Evolutionary conservation across 2,329 filamentous ascomycete genomes (phyloP), one percentile per base, ranked within the genome.

Genomic region (Penicillium polonicum): DNA sequence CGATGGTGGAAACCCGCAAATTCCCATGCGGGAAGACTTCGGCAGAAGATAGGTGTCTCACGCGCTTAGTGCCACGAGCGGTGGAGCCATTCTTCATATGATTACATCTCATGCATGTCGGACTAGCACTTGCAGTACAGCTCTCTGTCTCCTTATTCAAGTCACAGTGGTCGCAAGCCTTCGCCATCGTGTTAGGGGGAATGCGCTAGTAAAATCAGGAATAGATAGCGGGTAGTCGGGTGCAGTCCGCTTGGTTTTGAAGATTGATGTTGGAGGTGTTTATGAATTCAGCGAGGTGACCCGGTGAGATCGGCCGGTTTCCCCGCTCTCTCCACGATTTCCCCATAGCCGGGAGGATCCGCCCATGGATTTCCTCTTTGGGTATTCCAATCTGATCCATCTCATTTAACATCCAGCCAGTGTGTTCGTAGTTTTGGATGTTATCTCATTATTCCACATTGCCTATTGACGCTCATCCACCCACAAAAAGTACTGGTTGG

Each of bases 161-260:
- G 42, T 62, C 59, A 46, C 60, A 67, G 39, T 60, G 55, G 48
- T 61, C 58, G 59, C 64, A 67, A 49, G 59, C 56, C 58, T 57
- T 66, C 43, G 63, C 49, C 35, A 61, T 62, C 57, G 60, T 64
- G 49, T 39, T 31, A 17, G 38, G 82, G 79, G 57, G 78, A 77
- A 6, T 33, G 13, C 23, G 27, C 38, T 4, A 35, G 29, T 19
- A 10, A 7, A 45, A 39, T 17, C 17, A 25, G 3, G 2, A n/a
- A 19, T 7, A 33, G 5, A 33, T 12, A 2, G 21, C 33, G 4
- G 15, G 29, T 17, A 15, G 29, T 6, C 5, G 13, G 15, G 36
- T 5, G 19, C 31, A 19, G 49, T 23, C 17, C 1, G 13, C 8
- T 48, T 5, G 15, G 17, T 55, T 49, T 57, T 5, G 5, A 27